Evolutionary conservation across 1,284 basidiomycete species (phyloP).

Genomic region (Cystobasidium pallidum): DNA sequence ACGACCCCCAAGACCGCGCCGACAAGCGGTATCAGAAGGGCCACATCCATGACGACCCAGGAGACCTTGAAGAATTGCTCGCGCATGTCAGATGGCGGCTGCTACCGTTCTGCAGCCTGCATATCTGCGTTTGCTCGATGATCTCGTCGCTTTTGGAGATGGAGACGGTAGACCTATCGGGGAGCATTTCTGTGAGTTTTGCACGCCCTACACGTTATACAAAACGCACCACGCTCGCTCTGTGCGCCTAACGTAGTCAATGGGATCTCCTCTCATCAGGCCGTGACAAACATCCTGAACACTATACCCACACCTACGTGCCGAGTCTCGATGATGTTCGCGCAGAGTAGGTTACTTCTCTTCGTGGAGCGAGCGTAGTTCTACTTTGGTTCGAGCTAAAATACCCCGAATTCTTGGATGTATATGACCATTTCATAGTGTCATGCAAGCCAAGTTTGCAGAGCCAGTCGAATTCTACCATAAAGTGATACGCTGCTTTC

Average conservation of each 20-base stretch:
- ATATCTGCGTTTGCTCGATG: constrained; percentile 9
- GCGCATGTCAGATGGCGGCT: neutral
- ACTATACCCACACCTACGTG: constrained; percentile 19
- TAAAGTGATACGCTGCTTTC: constrained; percentile 8
- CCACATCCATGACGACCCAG: neutral
- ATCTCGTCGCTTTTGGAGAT: constrained; percentile 2
- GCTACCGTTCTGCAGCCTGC: neutral
- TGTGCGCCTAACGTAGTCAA: too few species aligned
- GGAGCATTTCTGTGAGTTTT: constrained; percentile 10
- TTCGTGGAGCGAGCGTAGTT: neutral
- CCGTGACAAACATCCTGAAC: constrained; percentile 22
- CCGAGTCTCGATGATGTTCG: constrained; percentile 22
- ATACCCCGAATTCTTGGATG: too few species aligned
- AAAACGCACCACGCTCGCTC: too few species aligned
- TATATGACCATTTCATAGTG: neutral
- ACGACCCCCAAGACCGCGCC: too few species aligned
- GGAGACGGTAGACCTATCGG: constrained; percentile 6
- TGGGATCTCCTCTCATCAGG: constrained; percentile 14
- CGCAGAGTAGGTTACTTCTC: neutral
- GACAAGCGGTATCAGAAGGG: neutral
- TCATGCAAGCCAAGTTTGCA: neutral
- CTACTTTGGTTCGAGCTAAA: too few species aligned
- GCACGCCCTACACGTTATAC: neutral
- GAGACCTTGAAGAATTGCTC: neutral
- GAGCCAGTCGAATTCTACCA: neutral